A percentile compares a stretch with the other conserved stretches of the same genome.
Conservation (phyloP, 2,329 filamentous ascomycete genomes). For the Xylogone sp. region DNA sequence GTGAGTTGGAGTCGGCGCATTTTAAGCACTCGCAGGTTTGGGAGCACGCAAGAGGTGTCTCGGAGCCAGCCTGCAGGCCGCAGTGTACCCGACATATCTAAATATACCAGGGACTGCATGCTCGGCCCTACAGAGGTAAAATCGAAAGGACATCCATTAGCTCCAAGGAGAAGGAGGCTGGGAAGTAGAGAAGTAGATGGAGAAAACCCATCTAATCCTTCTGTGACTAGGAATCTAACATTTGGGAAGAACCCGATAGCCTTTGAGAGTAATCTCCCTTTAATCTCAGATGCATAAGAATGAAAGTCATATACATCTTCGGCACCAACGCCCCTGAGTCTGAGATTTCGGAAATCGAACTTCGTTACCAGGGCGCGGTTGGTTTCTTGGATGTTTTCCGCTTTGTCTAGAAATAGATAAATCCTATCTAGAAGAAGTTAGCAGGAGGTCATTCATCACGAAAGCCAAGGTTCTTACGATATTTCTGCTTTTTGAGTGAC, state of each 20-base stretch:
- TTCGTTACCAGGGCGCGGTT: conserved; percentile 42
- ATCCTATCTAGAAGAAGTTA: background rate
- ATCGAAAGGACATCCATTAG: conserved; percentile 35
- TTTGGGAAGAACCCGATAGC: conserved; percentile 35
- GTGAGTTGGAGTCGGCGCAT: conserved; percentile 43
- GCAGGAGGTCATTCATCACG: conserved; percentile 6
- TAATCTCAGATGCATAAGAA: conserved; percentile 31
- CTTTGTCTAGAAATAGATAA: background rate
- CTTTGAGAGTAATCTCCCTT: conserved; percentile 30
- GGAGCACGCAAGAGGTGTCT: conserved; percentile 39
- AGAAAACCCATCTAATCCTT: conserved; percentile 27
- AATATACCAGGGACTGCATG: conserved; percentile 42
- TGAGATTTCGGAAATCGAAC: conserved; percentile 40
- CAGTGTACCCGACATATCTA: conserved; percentile 44
- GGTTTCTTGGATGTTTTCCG: conserved; percentile 26
- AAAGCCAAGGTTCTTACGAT: conserved; percentile 28
- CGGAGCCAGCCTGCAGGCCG: conserved; percentile 24
- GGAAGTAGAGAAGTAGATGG: conserved; percentile 38
- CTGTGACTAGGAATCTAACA: conserved; percentile 11
- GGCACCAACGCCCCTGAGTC: background rate
- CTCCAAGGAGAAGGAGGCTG: conserved; percentile 36
- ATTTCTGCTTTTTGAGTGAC: background rate
- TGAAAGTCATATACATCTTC: conserved; percentile 37
- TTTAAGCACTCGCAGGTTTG: conserved; percentile 49
- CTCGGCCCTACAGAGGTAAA: conserved; percentile 35